phyloP scores from a whole-genome alignment of 2,329 filamentous ascomycete species.

The Aspergillus piperis region DNA sequence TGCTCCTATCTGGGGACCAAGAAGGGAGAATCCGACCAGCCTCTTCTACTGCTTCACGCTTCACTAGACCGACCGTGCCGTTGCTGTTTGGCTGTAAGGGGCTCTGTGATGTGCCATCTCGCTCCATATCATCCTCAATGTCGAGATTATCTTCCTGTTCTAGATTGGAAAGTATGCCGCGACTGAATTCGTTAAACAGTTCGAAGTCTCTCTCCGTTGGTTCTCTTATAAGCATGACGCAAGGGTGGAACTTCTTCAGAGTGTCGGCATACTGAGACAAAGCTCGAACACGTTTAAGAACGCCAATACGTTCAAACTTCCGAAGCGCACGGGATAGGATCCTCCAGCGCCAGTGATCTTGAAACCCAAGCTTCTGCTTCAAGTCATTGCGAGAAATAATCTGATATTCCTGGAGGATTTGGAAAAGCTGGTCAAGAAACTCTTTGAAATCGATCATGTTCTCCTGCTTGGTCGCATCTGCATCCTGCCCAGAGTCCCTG shows the following conservation, averaged over 20 bases:
- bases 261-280: constrained; percentile 43
- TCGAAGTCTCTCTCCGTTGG: constrained; percentile 42
- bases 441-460: constrained; percentile 51
- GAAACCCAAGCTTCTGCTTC: constrained; percentile 49
- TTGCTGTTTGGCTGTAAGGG: constrained; percentile 4
- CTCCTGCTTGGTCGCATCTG: constrained; percentile 14
- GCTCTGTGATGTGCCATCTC: constrained; percentile 18
- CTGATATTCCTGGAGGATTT: constrained; percentile 51
- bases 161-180: constrained; percentile 28
- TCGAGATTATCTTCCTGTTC: constrained; percentile 33
- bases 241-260: constrained; percentile 41
- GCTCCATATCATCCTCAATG: constrained; percentile 39
- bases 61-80: constrained; percentile 21
- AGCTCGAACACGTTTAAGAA: constrained; percentile 47
- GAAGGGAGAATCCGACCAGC: constrained; percentile 47
- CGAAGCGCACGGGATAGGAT: constrained; percentile 47
- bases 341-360: constrained; percentile 41
- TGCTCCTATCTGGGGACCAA: constrained; percentile 57
- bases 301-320: constrained; percentile 49
- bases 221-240: constrained; percentile 47
- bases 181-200: constrained; percentile 42
- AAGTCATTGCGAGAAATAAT: constrained; percentile 57
- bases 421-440: constrained; percentile 53
- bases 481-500: constrained; percentile 16
- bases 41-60: constrained; percentile 29